Conservation (phyloP, 2,329 filamentous ascomycete genomes). For the Blastomyces gilchristii region DNA sequence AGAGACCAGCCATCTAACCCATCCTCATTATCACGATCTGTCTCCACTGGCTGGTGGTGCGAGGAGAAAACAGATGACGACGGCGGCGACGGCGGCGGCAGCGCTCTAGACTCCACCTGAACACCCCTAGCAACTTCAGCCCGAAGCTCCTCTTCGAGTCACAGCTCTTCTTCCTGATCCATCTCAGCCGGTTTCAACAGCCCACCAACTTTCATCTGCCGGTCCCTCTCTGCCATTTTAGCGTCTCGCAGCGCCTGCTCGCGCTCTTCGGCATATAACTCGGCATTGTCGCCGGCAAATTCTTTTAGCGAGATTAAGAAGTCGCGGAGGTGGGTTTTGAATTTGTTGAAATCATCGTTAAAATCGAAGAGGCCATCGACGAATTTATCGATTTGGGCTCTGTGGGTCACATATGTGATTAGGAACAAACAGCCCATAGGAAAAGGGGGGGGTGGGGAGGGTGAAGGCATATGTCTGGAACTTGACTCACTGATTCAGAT, state of each 20-base stretch:
- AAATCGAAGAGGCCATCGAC: conserved; percentile 80
- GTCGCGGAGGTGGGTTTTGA: conserved; percentile 91
- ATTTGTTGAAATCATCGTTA: conserved; percentile 83
- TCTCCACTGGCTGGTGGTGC: neutral
- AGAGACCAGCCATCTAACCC: conserved; percentile 6
- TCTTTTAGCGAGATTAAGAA: conserved; percentile 97
- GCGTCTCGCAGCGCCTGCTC: conserved; percentile 82
- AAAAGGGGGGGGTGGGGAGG: neutral
- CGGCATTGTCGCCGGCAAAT: conserved; percentile 89
- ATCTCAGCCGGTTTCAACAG: conserved; percentile 96
- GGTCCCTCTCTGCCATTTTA: conserved; percentile 79
- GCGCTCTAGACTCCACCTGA: neutral
- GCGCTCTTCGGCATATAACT: conserved; percentile 87
- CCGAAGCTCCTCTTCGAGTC: conserved; percentile 63
- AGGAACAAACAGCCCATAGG: conserved; percentile 8
- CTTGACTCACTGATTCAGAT: conserved; percentile 68
- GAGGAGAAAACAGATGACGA: neutral
- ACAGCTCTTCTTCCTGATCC: conserved; percentile 70
- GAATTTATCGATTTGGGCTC: conserved; percentile 77
- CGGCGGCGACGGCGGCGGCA: neutral
- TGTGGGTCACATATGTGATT: conserved; percentile 33
- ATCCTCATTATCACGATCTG: neutral
- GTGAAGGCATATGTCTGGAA: neutral
- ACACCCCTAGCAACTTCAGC: conserved; percentile 43
- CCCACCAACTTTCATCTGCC: conserved; percentile 88